Evolutionary conservation across 192 early-diverging fungal species (phyloP).

Genomic region (Linnemannia zychae): DNA sequence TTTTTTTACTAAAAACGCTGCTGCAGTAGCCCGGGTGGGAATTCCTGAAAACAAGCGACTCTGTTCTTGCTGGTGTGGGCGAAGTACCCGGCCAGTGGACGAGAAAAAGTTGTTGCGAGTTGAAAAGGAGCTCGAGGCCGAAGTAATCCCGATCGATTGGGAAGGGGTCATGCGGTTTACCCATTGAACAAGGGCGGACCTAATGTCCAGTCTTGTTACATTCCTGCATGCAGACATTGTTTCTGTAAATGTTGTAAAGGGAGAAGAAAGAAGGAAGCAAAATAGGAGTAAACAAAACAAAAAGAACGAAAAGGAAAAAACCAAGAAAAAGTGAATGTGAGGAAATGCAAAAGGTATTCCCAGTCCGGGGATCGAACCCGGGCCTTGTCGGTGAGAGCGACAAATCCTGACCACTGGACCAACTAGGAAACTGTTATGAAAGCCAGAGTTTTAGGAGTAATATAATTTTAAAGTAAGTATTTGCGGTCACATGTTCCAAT

Average conservation of each 20-base stretch:
- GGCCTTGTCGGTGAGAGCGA: slow-evolving; percentile 59
- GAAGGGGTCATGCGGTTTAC: neutral
- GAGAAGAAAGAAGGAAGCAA: neutral
- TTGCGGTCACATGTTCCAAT: too few relatives aligned
- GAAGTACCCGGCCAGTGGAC: slow-evolving; percentile 11
- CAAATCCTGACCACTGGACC: slow-evolving; percentile 55
- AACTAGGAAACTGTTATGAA: slow-evolving; percentile 21
- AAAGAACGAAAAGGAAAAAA: slow-evolving; percentile 8
- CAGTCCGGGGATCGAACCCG: slow-evolving; percentile 59
- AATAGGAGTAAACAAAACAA: neutral
- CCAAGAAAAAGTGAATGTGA: neutral
- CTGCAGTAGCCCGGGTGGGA: neutral
- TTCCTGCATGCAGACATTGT: neutral
- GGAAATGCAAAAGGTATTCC: slow-evolving; percentile 21
- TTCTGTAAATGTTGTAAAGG: neutral
- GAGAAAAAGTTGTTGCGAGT: neutral
- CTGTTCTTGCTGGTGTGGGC: neutral
- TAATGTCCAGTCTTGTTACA: neutral
- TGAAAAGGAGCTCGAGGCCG: neutral
- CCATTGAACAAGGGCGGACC: neutral
- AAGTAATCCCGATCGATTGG: neutral
- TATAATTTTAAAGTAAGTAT: neutral
- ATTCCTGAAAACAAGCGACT: neutral
- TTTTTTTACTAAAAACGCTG: neutral
- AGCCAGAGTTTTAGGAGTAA: neutral